phyloP scores from a whole-genome alignment of 208 protist genomes.

The Leishmania major region DNA sequence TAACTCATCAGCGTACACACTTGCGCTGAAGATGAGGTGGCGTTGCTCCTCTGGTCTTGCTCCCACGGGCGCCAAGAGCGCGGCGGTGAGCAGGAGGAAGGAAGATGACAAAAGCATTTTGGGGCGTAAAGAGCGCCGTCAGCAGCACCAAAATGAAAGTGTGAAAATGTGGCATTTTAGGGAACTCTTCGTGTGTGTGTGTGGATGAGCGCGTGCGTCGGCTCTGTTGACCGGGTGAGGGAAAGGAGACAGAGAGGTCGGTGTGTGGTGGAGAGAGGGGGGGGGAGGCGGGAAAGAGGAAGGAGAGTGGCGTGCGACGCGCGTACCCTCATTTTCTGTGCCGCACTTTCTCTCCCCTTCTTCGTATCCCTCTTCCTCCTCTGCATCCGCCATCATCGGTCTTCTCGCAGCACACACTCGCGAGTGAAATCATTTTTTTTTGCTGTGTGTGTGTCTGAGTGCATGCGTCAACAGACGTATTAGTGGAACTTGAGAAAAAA shows the following conservation, averaged over 20 bases:
- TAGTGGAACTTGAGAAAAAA: background rate
- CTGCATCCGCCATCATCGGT: background rate
- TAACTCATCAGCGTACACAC: background rate
- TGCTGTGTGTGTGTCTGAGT: background rate
- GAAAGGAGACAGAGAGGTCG: background rate
- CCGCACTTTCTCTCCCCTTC: background rate
- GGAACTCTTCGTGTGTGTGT: background rate
- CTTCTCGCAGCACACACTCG: background rate
- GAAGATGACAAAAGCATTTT: background rate
- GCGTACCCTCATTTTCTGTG: background rate
- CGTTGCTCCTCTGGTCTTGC: background rate
- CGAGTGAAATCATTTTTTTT: background rate
- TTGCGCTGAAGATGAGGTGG: constrained; percentile 2
- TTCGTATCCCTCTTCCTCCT: background rate
- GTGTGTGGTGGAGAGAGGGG: background rate
- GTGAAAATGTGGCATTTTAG: background rate
- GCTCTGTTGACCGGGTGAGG: background rate
- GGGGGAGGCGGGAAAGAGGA: background rate
- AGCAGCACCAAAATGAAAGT: background rate
- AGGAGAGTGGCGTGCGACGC: background rate
- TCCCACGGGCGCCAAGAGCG: too few relatives aligned
- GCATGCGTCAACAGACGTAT: background rate
- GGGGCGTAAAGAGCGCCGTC: background rate
- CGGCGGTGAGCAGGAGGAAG: background rate
- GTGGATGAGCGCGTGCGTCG: background rate